Base-by-base conservation (phyloP, 148 eudicot species). In the Diospyros kaki region DNA sequence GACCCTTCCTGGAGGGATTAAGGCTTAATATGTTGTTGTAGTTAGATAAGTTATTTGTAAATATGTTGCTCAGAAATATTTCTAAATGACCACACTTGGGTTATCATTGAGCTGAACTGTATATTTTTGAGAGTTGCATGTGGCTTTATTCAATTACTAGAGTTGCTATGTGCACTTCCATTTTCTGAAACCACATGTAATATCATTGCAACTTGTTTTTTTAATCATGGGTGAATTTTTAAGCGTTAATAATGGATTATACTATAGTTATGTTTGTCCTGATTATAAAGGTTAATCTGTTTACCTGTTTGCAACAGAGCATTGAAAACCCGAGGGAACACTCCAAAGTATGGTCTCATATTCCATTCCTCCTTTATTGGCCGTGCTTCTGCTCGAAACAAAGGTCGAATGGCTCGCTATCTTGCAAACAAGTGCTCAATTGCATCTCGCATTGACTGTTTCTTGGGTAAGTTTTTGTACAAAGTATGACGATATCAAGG, bases 371-470 rank as follows among this genome's bases (percentile, higher is more conserved):
- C 99, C 56, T 95, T 95, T 81, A 95, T 95, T 79, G 98, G 99
- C 44, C 99, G 99, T 14, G 99, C 98, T 59, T 91, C 99, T 71
- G 89, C 99, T 62, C 73, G 78, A 43, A 95, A 95, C 71, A 95
- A 95, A 85, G 99, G 99, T 15, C 91, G 98, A 17, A 95, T 95
- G 98, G 99, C 99, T 71, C 99, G 99, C 50, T 95, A 95, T 79
- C 97, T 93, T 79, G 98, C 98, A 52, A 95, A 95, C 89, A 95
- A 95, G 86, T 95, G 99, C 82, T 95, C 98, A 17, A 93, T 95
- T 71, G 99, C 99, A 46, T 89, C 99, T 71, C 89, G 99, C 58
- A 87, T 95, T 46, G 99, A 95, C 72, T 95, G 99, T 77, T 95
- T 95, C 86, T 79, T 90, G 77, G 98, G 99, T 91, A 72, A 79